These are phyloP conservation scores for Pichia sporocuriosa DNA, from an alignment of 805 yeast genomes.

Conservation along the genomic window DNA sequence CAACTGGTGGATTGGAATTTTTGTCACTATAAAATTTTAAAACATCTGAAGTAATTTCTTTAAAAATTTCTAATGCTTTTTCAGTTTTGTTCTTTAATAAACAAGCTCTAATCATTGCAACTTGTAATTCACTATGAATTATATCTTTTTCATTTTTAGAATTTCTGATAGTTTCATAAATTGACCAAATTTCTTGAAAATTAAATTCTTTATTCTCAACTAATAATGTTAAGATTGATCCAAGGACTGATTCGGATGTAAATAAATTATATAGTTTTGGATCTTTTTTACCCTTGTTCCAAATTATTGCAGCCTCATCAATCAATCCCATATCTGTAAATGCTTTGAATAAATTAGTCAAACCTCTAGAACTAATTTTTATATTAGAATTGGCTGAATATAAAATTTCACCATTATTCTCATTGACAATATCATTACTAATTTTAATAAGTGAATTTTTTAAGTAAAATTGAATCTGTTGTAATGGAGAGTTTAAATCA, in stretches of 20 bases:
- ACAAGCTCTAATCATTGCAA: slow-evolving; percentile 70
- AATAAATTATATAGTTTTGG: slow-evolving; percentile 36
- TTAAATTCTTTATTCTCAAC: slow-evolving; percentile 49
- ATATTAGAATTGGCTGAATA: slow-evolving; percentile 26
- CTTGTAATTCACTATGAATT: slow-evolving; percentile 43
- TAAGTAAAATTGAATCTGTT: slow-evolving; percentile 39
- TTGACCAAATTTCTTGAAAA: slow-evolving; percentile 50
- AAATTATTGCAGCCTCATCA: slow-evolving; percentile 57
- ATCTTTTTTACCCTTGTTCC: slow-evolving; percentile 54
- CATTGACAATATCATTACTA: slow-evolving; percentile 32
- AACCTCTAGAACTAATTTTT: slow-evolving; percentile 41
- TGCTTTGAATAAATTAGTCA: slow-evolving; percentile 50
- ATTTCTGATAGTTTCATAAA: slow-evolving; percentile 38
- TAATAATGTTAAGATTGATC: slow-evolving; percentile 62
- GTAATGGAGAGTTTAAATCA: slow-evolving; percentile 44
- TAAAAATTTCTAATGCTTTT: slow-evolving; percentile 57
- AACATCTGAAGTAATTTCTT: slow-evolving; percentile 46
- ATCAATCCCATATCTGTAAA: slow-evolving; percentile 51
- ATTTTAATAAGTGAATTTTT: slow-evolving; percentile 39
- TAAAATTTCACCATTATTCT: background rate
- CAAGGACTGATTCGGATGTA: slow-evolving; percentile 58
- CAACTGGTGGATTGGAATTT: slow-evolving; percentile 20
- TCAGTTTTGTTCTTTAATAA: slow-evolving; percentile 55
- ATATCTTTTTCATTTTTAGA: slow-evolving; percentile 18
- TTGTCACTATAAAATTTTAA: slow-evolving; percentile 26